These are phyloP conservation scores for Cadophora gregata DNA, from an alignment of 2,329 filamentous ascomycete species.

Conservation along the genomic window DNA sequence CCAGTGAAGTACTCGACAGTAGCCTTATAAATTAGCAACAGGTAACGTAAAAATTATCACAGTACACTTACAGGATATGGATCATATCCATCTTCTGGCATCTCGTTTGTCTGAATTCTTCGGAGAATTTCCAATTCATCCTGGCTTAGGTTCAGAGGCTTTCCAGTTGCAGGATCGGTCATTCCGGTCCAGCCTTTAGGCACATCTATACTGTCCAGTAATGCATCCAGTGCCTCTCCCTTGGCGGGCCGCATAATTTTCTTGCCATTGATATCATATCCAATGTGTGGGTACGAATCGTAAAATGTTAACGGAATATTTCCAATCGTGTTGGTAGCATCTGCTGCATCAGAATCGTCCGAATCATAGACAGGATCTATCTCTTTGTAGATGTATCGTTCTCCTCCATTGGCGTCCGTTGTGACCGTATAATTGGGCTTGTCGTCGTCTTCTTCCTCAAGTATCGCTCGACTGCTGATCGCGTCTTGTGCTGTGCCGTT, in stretches of 20 bases:
- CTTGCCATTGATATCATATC: slow-evolving; percentile 98
- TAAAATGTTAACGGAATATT: slow-evolving; percentile 95
- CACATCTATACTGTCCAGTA: slow-evolving; percentile 95
- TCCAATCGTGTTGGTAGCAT: slow-evolving; percentile 87
- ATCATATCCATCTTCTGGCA: slow-evolving; percentile 87
- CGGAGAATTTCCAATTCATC: slow-evolving; percentile 90
- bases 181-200: slow-evolving; percentile 97
- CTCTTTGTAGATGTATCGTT: slow-evolving; percentile 90
- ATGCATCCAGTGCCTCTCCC: slow-evolving; percentile 88
- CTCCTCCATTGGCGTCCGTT: slow-evolving; percentile 87
- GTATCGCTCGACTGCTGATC: slow-evolving; percentile 18
- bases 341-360: slow-evolving; percentile 86
- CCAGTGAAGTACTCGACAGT: slow-evolving; percentile 94
- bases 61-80: slow-evolving; percentile 75
- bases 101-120: slow-evolving; percentile 86
- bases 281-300: slow-evolving; percentile 96
- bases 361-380: slow-evolving; percentile 96
- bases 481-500: slow-evolving; percentile 46
- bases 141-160: slow-evolving; percentile 83
- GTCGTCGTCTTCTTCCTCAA: slow-evolving; percentile 46
- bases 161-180: slow-evolving; percentile 92
- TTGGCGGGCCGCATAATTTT: slow-evolving; percentile 96
- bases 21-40: slow-evolving; percentile 56
- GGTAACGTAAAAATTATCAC: not conserved
- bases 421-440: slow-evolving; percentile 61